Percentiles rank a stretch among this genome's conserved stretches.
Evolutionary conservation across 2,329 filamentous ascomycete species (phyloP).

Genomic region (Fusarium chuoi): DNA sequence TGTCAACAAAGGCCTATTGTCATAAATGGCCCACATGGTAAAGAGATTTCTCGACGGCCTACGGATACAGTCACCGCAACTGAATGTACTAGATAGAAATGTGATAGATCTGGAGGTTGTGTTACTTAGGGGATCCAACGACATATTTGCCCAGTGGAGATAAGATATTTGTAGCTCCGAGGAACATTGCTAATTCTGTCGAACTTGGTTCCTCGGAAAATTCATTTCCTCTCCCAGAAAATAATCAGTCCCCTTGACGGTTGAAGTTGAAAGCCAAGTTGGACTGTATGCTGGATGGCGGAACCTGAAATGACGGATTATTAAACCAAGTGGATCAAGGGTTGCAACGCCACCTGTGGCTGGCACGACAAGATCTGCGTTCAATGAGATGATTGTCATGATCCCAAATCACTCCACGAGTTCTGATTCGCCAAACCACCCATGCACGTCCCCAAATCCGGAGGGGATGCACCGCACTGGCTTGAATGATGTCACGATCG

Average conservation of each 20-base stretch:
- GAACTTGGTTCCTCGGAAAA: neutral
- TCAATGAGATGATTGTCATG: conserved; percentile 16
- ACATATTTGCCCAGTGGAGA: neutral
- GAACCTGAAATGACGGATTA: neutral
- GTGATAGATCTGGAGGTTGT: neutral
- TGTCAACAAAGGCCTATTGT: neutral
- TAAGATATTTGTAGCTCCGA: neutral
- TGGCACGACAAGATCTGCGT: conserved; percentile 19
- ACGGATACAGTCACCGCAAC: neutral
- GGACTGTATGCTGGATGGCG: neutral
- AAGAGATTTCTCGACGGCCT: neutral
- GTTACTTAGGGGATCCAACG: neutral
- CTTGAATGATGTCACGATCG: conserved; percentile 37
- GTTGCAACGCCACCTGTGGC: conserved; percentile 24
- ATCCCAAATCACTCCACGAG: neutral
- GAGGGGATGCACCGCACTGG: conserved; percentile 36
- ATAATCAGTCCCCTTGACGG: neutral
- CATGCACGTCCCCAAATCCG: conserved; percentile 14
- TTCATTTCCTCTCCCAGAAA: neutral
- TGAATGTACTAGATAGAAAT: neutral
- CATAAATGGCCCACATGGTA: neutral
- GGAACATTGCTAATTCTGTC: neutral
- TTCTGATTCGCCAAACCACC: conserved; percentile 19
- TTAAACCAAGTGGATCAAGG: neutral
- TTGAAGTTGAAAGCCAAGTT: neutral